Evolutionary conservation across 768 basidiomycete species (phyloP), one percentile per base, ranked within the genome.

Genomic region (Mycena venus): DNA sequence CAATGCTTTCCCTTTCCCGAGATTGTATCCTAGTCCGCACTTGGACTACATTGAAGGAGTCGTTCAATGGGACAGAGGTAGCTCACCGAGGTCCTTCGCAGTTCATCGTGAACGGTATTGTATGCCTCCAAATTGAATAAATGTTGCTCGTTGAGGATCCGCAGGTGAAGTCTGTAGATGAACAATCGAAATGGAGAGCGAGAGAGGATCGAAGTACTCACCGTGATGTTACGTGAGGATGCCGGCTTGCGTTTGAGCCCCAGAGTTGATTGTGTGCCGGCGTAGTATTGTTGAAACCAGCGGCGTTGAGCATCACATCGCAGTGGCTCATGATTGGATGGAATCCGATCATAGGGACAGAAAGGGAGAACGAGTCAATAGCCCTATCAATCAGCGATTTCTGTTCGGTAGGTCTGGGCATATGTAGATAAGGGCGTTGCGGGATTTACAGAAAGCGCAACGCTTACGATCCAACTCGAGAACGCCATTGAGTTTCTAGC

Each of bases 141-240:
- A 40, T 62, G 60, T 62, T 62, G 60, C 40, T 62, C 60, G 27
- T 62, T 62, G 60, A 62, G 60, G 60, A 62, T 62, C 60, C 60
- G 60, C 40, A 62, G 60, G 60, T 62, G 42, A 62, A 62, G 38
- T 62, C 60, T 62, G 60, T 44, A 62, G 38, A 62, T 62, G 58
- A 62, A 62, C 38, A 62, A 62, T 62, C 60, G 60, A 42, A 62
- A 44, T 62, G 40, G 40, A 62, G 42, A 62, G 60, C 40, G 60
- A 62, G 40, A 62, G 60, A 44, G 60, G 60, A 62, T 62, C 40
- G 40, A 62, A 62, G 44, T 62, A 62, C 60, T 62, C 40, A 62
- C 60, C 60, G 60, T 40, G 60, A 62, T 62, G 60, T 62, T 62
- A 62, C 60, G 44, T 62, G 60, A 62, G 60, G 60, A 62, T 62